Conservation (phyloP, 306 rosid genomes). For the Glycine latifolia region DNA sequence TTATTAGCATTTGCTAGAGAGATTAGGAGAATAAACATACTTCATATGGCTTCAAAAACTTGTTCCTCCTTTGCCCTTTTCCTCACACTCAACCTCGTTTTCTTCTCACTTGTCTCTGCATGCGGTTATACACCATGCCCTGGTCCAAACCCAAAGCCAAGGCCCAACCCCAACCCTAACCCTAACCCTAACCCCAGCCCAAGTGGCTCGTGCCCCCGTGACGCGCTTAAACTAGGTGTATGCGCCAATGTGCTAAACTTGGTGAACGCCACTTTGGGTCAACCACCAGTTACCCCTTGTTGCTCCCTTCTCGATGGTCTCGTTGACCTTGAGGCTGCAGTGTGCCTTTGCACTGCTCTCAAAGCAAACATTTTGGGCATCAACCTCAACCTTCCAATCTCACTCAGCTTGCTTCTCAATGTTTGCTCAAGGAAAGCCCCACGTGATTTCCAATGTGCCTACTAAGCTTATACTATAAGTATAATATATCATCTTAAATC, state of each 20-base stretch:
- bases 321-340: slow-evolving; percentile 77
- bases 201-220: slow-evolving; percentile 61
- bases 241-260: slow-evolving; percentile 69
- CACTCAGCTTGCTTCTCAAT: slow-evolving; percentile 81
- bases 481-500: not conserved
- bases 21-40: not conserved
- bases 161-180: slow-evolving; percentile 23
- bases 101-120: slow-evolving; percentile 66
- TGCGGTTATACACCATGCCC: slow-evolving; percentile 53
- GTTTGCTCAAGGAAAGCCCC: slow-evolving; percentile 65
- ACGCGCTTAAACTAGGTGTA: slow-evolving; percentile 70
- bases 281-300: slow-evolving; percentile 74
- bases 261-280: slow-evolving; percentile 58
- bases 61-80: slow-evolving; percentile 63
- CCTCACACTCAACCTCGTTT: slow-evolving; percentile 69
- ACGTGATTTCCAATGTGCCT: slow-evolving; percentile 65
- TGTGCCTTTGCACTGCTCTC: slow-evolving; percentile 84
- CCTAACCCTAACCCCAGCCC: slow-evolving; percentile 2
- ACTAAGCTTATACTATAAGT: not conserved
- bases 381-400: slow-evolving; percentile 71
- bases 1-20: not conserved
- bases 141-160: slow-evolving; percentile 37
- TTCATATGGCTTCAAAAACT: slow-evolving; percentile 65
- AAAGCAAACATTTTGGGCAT: slow-evolving; percentile 74
- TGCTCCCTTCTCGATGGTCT: slow-evolving; percentile 74